Evolutionary conservation across 345 rosid species (phyloP).

Genomic region (Gossypium longicalyx): DNA sequence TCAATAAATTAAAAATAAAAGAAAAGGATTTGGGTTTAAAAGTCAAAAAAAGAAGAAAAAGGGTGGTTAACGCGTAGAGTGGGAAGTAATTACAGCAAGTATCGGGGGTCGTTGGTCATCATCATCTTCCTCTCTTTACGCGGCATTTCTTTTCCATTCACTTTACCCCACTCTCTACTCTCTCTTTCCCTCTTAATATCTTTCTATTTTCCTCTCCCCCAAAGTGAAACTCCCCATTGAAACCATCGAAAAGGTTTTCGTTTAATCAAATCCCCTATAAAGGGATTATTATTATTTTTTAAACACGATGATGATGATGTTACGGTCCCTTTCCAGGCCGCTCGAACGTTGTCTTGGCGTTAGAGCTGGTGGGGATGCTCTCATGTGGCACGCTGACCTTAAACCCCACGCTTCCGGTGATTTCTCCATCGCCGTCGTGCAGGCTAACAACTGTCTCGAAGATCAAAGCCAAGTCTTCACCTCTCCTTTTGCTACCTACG

Average conservation of each 20-base stretch:
- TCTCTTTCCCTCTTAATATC: not conserved
- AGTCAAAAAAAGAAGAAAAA: not conserved
- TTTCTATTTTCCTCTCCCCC: not conserved
- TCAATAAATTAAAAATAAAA: too few species aligned
- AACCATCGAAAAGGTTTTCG: not conserved
- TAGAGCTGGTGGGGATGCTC: conserved; percentile 54
- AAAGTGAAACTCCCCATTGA: not conserved
- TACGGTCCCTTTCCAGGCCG: conserved; percentile 60
- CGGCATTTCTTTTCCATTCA: conserved; percentile 33
- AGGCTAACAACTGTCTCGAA: conserved; percentile 74
- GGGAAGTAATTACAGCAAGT: conserved; percentile 5
- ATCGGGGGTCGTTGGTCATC: conserved; percentile 19
- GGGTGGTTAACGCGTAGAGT: conserved; percentile 44
- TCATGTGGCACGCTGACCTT: conserved; percentile 83
- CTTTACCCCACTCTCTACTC: conserved; percentile 4
- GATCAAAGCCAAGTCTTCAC: conserved; percentile 91
- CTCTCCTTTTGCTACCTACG: conserved; percentile 67
- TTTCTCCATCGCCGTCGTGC: conserved; percentile 92
- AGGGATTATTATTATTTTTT: not conserved
- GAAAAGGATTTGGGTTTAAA: not conserved
- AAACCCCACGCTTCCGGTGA: conserved; percentile 81
- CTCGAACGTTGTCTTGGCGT: conserved; percentile 68
- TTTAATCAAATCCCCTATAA: not conserved
- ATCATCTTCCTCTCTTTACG: conserved; percentile 38
- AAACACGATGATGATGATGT: conserved; percentile 33